phyloP scores from a whole-genome alignment of 2,329 filamentous ascomycete species.

The Triangularia setosa region DNA sequence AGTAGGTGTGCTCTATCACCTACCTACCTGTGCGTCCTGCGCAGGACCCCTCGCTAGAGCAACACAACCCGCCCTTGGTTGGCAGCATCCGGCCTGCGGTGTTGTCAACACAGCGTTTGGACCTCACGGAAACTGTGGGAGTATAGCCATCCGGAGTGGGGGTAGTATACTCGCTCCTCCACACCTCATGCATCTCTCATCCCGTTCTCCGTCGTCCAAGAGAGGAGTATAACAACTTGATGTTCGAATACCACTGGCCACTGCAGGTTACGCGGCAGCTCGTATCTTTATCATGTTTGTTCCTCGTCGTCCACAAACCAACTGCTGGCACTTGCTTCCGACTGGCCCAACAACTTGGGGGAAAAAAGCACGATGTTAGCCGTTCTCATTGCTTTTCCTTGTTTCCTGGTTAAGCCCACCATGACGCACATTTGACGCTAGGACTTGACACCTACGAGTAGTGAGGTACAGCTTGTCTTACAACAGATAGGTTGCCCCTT shows the following conservation, averaged over 20 bases:
- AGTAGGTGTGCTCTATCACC: neutral
- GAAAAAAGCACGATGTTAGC: neutral
- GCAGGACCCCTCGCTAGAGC: neutral
- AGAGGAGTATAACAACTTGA: neutral
- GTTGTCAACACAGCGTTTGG: neutral
- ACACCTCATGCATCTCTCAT: too few species aligned
- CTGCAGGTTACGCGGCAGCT: slow-evolving; percentile 15
- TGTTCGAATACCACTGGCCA: neutral
- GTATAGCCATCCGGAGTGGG: neutral
- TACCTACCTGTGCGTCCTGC: neutral
- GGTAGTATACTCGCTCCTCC: neutral
- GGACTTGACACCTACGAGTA: neutral
- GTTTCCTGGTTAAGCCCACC: neutral
- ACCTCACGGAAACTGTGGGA: neutral
- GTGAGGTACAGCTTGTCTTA: neutral
- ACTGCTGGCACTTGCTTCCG: slow-evolving; percentile 4
- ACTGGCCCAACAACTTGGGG: neutral
- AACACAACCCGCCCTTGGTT: neutral
- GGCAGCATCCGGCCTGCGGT: neutral
- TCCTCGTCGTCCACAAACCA: neutral
- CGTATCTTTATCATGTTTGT: slow-evolving; percentile 11
- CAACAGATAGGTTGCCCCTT: neutral
- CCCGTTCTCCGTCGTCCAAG: neutral
- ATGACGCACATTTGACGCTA: neutral
- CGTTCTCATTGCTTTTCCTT: neutral